Evolutionary conservation across 129 eudicot genomes (phyloP).

Genomic region (Centaurea solstitialis): DNA sequence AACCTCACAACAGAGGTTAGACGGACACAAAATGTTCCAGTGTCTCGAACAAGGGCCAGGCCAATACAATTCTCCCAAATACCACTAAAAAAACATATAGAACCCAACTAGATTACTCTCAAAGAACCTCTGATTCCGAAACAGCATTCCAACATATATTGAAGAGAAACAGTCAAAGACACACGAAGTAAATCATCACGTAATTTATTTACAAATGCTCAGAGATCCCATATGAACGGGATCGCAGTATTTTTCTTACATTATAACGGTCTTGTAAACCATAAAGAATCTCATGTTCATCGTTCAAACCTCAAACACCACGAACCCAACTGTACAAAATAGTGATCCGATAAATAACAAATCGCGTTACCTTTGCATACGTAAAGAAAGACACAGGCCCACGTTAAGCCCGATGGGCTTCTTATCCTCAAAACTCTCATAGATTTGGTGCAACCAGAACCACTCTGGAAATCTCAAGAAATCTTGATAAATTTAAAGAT

Average conservation of each 20-base stretch:
- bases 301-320: constrained; percentile 9
- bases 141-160: background rate
- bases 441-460: background rate
- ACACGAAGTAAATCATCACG: background rate
- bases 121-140: background rate
- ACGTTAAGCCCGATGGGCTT: background rate
- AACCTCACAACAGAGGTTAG: too few relatives aligned
- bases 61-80: background rate
- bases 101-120: background rate
- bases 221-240: constrained; percentile 11
- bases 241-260: background rate
- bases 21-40: too few relatives aligned
- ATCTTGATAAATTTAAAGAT: constrained; percentile 10
- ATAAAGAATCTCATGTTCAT: constrained; percentile 21
- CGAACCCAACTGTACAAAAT: constrained; percentile 20
- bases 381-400: background rate
- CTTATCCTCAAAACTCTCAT: constrained; percentile 17
- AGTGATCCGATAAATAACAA: background rate
- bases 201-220: constrained; percentile 2
- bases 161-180: background rate
- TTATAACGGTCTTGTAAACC: constrained; percentile 4
- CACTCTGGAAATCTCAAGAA: constrained; percentile 4
- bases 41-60: background rate
- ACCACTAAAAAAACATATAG: background rate
- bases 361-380: background rate